A percentile compares a stretch with the other conserved stretches of the same genome.
phyloP scores from a whole-genome alignment of 352 stramenopile genomes.

The Globisporangium barbulae region DNA sequence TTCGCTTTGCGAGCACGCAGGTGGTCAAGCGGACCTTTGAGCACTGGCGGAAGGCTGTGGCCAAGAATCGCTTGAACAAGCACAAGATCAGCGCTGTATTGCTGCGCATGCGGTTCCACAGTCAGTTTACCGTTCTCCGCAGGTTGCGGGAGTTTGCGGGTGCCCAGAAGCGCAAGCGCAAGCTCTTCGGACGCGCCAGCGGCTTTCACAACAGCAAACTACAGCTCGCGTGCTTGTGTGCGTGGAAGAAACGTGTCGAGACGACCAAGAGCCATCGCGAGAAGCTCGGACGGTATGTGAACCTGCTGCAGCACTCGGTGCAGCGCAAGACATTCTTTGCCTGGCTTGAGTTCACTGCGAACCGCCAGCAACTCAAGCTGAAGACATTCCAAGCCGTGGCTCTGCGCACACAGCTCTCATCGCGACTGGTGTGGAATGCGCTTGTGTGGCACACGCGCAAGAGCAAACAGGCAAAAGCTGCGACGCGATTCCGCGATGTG shows the following conservation, averaged over 20 bases:
- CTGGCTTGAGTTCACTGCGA: conserved; percentile 29
- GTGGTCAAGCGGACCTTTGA: conserved; percentile 19
- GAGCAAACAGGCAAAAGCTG: conserved; percentile 16
- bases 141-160: conserved; percentile 8
- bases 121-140: conserved; percentile 23
- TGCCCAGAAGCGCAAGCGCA: conserved; percentile 13
- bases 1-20: conserved; percentile 21
- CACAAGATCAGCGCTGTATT: conserved; percentile 23
- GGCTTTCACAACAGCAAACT: conserved; percentile 8
- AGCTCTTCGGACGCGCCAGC: background rate
- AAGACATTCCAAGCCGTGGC: conserved; percentile 28
- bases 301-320: conserved; percentile 31
- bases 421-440: conserved; percentile 26
- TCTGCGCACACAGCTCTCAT: conserved; percentile 26
- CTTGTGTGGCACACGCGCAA: conserved; percentile 25
- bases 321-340: conserved; percentile 36
- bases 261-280: conserved; percentile 7
- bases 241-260: conserved; percentile 20
- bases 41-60: conserved; percentile 21
- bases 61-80: conserved; percentile 13
- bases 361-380: conserved; percentile 16
- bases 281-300: conserved; percentile 34
- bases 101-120: conserved; percentile 24
- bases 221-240: conserved; percentile 9
- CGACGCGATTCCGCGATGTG: conserved; percentile 10